Conservation (phyloP, 2,329 filamentous ascomycete species). For the Colletotrichum sp. region DNA sequence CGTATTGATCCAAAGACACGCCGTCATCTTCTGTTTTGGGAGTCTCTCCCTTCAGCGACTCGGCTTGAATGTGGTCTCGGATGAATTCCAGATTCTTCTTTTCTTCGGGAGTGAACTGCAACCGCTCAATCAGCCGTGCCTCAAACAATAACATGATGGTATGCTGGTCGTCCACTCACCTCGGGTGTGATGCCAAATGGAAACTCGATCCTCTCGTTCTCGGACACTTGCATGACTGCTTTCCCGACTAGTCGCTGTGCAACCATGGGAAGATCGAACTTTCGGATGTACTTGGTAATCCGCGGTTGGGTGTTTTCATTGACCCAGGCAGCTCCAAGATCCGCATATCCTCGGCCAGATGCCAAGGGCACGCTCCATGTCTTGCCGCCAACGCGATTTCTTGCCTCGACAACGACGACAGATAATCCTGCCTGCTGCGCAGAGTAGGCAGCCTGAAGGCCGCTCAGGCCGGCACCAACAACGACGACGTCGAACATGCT, state of each 20-base stretch:
- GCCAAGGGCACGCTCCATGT: constrained; percentile 31
- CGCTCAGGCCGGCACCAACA: constrained; percentile 42
- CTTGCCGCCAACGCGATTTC: constrained; percentile 48
- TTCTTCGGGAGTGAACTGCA: constrained; percentile 33
- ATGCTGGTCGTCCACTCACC: constrained; percentile 16
- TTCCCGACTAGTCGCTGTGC: constrained; percentile 34
- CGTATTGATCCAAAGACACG: constrained; percentile 37
- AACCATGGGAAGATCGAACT: constrained; percentile 32
- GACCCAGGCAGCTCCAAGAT: constrained; percentile 26
- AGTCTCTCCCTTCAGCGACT: constrained; percentile 28
- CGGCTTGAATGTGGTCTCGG: constrained; percentile 39
- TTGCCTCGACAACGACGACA: constrained; percentile 41
- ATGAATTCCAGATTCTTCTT: constrained; percentile 36
- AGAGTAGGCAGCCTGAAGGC: constrained; percentile 38
- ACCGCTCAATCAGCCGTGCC: background rate
- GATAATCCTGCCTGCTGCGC: constrained; percentile 34
- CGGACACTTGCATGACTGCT: constrained; percentile 32
- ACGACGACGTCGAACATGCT: constrained; percentile 36
- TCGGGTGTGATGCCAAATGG: constrained; percentile 36
- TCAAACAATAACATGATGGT: rapidly evolving
- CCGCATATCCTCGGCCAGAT: constrained; percentile 26
- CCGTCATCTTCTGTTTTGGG: constrained; percentile 32
- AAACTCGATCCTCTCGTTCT: constrained; percentile 30
- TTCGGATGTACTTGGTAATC: constrained; percentile 32
- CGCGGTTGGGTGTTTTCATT: constrained; percentile 34